Evolutionary conservation across 1,284 basidiomycete species (phyloP).

Genomic region (Ustilago sp.): DNA sequence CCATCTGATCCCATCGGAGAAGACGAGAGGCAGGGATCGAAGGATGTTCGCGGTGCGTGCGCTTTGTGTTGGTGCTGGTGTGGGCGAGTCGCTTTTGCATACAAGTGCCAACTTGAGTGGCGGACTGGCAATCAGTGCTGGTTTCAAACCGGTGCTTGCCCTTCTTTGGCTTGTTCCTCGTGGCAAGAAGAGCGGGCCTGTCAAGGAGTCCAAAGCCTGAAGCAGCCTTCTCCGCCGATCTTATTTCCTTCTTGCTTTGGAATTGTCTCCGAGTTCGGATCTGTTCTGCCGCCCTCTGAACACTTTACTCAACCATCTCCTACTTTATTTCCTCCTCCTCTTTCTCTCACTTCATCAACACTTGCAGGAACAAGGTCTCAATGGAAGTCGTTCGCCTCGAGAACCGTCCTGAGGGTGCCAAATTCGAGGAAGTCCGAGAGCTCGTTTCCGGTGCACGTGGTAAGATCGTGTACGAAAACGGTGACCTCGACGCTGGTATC

Average conservation of each 20-base stretch:
- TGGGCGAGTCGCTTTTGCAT: constrained; percentile 57
- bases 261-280: background rate
- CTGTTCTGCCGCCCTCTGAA: background rate
- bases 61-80: constrained; percentile 55
- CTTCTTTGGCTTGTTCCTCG: constrained; percentile 47
- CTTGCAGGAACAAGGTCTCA: constrained; percentile 76
- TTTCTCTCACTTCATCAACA: background rate
- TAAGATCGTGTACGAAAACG: constrained; percentile 82
- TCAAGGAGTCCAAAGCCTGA: constrained; percentile 23
- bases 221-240: background rate
- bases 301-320: background rate
- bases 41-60: constrained; percentile 52
- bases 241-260: background rate
- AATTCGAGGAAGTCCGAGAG: constrained; percentile 84
- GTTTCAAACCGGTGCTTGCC: constrained; percentile 54
- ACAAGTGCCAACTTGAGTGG: constrained; percentile 48
- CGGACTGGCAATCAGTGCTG: constrained; percentile 53
- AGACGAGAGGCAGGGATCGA: constrained; percentile 51
- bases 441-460: constrained; percentile 85
- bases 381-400: constrained; percentile 85
- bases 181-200: constrained; percentile 28
- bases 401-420: constrained; percentile 81
- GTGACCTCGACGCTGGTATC: constrained; percentile 87
- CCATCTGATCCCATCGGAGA: constrained; percentile 40
- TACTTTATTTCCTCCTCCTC: background rate